These are phyloP conservation scores for Pyricularia grisea DNA, from an alignment of 2,329 filamentous ascomycete species.

Conservation along the genomic window DNA sequence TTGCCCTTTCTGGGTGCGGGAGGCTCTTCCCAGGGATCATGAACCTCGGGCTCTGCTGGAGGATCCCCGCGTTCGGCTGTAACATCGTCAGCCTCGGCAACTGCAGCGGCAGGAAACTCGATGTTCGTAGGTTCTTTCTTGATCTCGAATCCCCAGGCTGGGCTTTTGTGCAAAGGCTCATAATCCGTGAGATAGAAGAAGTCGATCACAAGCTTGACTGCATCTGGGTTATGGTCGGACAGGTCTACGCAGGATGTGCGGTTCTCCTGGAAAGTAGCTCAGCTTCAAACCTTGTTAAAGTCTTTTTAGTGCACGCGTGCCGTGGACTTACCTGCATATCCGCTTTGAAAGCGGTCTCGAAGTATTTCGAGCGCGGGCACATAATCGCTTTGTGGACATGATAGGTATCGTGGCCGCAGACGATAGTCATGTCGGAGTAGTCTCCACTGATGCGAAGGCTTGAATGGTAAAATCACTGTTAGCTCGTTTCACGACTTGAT, in stretches of 20 bases:
- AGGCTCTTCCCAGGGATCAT: not conserved
- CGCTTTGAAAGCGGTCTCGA: slow-evolving; percentile 2
- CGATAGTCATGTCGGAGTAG: no score
- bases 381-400: slow-evolving; percentile 5
- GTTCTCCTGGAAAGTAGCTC: not conserved
- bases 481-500: not conserved
- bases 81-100: slow-evolving; percentile 1
- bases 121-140: not conserved
- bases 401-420: slow-evolving; percentile 1
- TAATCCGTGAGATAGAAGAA: slow-evolving; percentile 4
- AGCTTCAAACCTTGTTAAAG: not conserved
- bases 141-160: not conserved
- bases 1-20: not conserved
- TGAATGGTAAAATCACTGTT: not conserved
- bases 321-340: not conserved
- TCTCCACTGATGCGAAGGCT: slow-evolving; percentile 8
- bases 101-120: not conserved
- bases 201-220: slow-evolving; percentile 2
- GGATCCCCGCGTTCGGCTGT: not conserved
- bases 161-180: not conserved
- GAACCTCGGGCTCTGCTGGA: not conserved
- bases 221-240: slow-evolving; percentile 3
- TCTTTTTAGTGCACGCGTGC: not conserved
- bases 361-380: slow-evolving; percentile 4
- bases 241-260: not conserved